Percentiles rank a stretch among this genome's conserved stretches.
Evolutionary conservation across 306 rosid species (phyloP).

Genomic region (Senna siamea): DNA sequence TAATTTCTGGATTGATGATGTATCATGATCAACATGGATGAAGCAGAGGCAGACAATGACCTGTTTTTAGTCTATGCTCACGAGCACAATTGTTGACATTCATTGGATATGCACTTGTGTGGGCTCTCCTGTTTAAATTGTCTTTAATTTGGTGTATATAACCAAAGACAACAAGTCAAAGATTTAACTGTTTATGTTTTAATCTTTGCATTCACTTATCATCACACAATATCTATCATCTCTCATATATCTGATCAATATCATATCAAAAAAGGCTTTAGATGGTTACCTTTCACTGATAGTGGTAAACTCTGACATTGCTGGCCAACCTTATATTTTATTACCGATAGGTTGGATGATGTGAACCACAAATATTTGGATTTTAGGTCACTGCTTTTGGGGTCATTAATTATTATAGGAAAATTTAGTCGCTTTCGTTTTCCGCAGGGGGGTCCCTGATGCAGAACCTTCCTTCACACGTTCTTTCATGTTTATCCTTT

Average conservation of each 20-base stretch:
- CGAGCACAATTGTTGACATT: conserved; percentile 41
- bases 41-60: conserved; percentile 49
- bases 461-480: not conserved
- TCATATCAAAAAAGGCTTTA: conserved; percentile 18
- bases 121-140: conserved; percentile 39
- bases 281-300: conserved; percentile 8
- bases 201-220: conserved; percentile 65
- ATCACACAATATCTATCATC: not conserved
- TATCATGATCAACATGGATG: conserved; percentile 24
- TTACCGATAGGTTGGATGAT: conserved; percentile 22
- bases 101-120: conserved; percentile 45
- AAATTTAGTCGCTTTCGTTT: conserved; percentile 26
- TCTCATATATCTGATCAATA: conserved; percentile 27
- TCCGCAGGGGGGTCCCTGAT: conserved; percentile 30
- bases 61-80: conserved; percentile 33
- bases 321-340: conserved; percentile 28
- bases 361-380: conserved; percentile 39
- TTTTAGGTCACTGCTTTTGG: conserved; percentile 30
- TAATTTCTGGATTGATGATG: conserved; percentile 35
- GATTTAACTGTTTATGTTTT: conserved; percentile 45
- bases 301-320: not conserved
- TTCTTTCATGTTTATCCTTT: conserved; percentile 26
- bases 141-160: conserved; percentile 13
- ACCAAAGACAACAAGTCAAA: conserved; percentile 40
- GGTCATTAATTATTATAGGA: no score